Evolutionary conservation across 352 stramenopile genomes (phyloP), one percentile per base, ranked within the genome.

Genomic region (Pythium rishiriense): DNA sequence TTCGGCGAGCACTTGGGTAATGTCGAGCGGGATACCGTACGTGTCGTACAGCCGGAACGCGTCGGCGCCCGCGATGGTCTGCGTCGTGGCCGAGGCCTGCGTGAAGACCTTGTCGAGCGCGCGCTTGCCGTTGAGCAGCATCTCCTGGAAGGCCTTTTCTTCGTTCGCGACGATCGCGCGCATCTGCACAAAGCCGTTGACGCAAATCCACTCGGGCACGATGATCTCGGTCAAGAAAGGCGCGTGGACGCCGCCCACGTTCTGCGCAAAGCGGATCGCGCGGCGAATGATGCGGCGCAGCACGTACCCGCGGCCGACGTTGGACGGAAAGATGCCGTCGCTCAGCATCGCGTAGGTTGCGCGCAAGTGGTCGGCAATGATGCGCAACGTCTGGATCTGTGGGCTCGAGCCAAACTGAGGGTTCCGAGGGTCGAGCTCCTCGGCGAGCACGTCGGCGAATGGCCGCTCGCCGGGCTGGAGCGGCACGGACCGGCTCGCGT

Each of bases 291-390:
- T 95, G 60, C 97, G 90, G 41, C 96, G 83, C 29, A 99, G 65
- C 15, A 99, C 96, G 72, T 99, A 99, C 25, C 96, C 96, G 42
- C 97, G 88, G 15, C 96, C 96, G 55, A 98, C 90, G 62, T 98
- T 98, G 7, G 89, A 98, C 22, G 97, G 96, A 58, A 98, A 96
- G 31, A 97, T 94, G 28, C 96, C 96, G 76, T 98, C 96, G 10
- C 87, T 78, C 66, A 99, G 69, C 60, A 93, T 97, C 41, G 96
- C 94, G 72, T 99, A 98, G 1, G 85, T 89, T 22, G 97, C 98
- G 31, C 96, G 90, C 39, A 99, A 83, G 74, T 99, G 97, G 81
- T 99, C 97, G 21, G 96, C 94, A 21, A 99, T 77, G 47, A 99
- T 96, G 26, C 96, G 87, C 12, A 91, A 56, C 17, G 81, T 81